Evolutionary conservation across 2,329 filamentous ascomycete genomes (phyloP), one percentile per base, ranked within the genome.

Genomic region (Akanthomyces lecanii): DNA sequence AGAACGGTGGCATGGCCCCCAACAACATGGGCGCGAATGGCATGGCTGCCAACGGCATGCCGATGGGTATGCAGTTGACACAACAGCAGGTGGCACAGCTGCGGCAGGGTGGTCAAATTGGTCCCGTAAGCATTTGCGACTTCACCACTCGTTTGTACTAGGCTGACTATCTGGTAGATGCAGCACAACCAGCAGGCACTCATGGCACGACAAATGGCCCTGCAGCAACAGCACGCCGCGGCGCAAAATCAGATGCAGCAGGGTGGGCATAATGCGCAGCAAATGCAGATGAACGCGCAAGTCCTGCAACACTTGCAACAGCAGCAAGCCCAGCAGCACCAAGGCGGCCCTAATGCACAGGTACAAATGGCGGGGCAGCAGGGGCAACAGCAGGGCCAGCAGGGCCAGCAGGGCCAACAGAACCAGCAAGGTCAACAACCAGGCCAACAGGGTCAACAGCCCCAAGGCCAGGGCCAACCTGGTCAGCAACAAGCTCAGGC

Each of bases 41-140:
- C 54, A 83, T 61, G 58, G 21, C 38, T 8, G 58, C 58, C 40
- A 62, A 87, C 76, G 76, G 77, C 21, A 79, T 85, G 68, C 82
- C 78, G 42, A 83, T 87, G 71, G 80, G 77, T 4, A 82, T 86
- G 72, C 79, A 73, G 68, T 68, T 79, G 57, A 74, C 73, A 59
- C 75, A 74, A 25, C 81, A 82, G 64, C 83, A 85, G 68, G 73
- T 83, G 40, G 76, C 81, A 52, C 80, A 81, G 51, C 78, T 85
- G 68, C 76, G 82, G 65, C 75, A 76, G 59, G 67, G 68, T 54
- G 74, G 78, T 64, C 74, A 69, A 47, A 58, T 79, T 52, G 73
- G 74, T 58, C 78, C 79, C 61, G 79, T 83, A 66, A 75, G 77
- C 69, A 42, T 42, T 12, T 12, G 18, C 25, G 6, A 50, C 36